Percentiles rank a stretch among this genome's conserved stretches.
Evolutionary conservation across 2,329 filamentous ascomycete species (phyloP).

Genomic region (Coniochaeta sp.): DNA sequence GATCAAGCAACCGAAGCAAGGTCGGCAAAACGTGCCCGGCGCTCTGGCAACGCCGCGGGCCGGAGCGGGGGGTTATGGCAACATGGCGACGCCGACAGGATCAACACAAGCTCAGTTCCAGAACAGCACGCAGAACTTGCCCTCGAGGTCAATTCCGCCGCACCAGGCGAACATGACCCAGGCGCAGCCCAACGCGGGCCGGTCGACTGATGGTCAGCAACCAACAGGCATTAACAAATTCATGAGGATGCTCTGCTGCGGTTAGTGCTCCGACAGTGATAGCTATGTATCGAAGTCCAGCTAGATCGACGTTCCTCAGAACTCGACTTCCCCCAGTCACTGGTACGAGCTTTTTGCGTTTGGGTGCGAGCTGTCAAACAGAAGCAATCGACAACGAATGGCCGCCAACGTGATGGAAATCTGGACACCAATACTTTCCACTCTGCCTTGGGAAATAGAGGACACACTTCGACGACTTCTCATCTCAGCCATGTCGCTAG

Average conservation of each 20-base stretch:
- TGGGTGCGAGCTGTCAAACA: background rate
- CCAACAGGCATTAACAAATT: conserved; percentile 84
- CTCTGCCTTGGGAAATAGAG: background rate
- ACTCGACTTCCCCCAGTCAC: background rate
- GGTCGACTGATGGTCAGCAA: conserved; percentile 56
- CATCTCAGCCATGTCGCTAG: background rate
- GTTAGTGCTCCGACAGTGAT: conserved; percentile 35
- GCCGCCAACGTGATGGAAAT: background rate
- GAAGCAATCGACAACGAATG: background rate
- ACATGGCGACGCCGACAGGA: conserved; percentile 76
- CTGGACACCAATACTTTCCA: background rate
- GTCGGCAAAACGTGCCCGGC: conserved; percentile 71
- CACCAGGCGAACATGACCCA: conserved; percentile 54
- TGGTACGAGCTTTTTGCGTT: background rate
- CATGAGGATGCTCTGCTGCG: conserved; percentile 88
- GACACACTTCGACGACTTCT: conserved; percentile 1
- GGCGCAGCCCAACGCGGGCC: conserved; percentile 44
- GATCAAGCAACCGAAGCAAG: conserved; percentile 67
- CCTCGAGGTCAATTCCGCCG: conserved; percentile 55
- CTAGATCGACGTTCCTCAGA: background rate
- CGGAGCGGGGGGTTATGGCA: conserved; percentile 63
- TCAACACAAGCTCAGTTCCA: conserved; percentile 96
- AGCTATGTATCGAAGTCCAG: background rate
- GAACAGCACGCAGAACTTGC: conserved; percentile 84
- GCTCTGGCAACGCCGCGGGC: conserved; percentile 68